phyloP scores from a whole-genome alignment of 2,329 filamentous ascomycete genomes.

The Beauveria caledonica region DNA sequence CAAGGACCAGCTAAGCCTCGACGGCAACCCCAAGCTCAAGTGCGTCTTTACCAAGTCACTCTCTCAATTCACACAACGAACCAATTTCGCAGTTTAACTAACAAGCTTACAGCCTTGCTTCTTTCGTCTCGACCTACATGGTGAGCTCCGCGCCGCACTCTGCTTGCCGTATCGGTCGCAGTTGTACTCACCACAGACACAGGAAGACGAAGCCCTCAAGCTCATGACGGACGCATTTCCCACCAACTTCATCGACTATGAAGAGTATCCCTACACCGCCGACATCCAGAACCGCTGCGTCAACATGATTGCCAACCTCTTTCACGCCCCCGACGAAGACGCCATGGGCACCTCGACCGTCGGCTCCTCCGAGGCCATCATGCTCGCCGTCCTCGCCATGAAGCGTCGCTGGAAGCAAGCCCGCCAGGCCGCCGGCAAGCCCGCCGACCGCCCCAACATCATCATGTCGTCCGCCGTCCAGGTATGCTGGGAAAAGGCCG shows the following conservation, averaged over 20 bases:
- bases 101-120: conserved; percentile 56
- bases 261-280: conserved; percentile 72
- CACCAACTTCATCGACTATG: conserved; percentile 93
- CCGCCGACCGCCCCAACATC: conserved; percentile 75
- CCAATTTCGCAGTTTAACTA: neutral
- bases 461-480: conserved; percentile 95
- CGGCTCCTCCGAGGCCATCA: conserved; percentile 83
- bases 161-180: neutral
- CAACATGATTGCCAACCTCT: conserved; percentile 82
- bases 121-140: conserved; percentile 96
- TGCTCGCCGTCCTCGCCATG: conserved; percentile 80
- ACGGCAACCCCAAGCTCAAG: conserved; percentile 86
- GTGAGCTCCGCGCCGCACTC: conserved; percentile 33
- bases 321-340: conserved; percentile 66
- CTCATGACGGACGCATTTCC: conserved; percentile 88
- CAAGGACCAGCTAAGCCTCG: conserved; percentile 85
- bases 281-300: conserved; percentile 90
- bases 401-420: conserved; percentile 91
- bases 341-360: conserved; percentile 83
- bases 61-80: too few relatives aligned
- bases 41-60: conserved; percentile 24
- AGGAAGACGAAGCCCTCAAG: conserved; percentile 92
- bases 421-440: conserved; percentile 74
- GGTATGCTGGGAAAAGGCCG: conserved; percentile 94
- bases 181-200: neutral